Evolutionary conservation across 1,284 basidiomycete genomes (phyloP).

Genomic region (Marasmius fiardii): DNA sequence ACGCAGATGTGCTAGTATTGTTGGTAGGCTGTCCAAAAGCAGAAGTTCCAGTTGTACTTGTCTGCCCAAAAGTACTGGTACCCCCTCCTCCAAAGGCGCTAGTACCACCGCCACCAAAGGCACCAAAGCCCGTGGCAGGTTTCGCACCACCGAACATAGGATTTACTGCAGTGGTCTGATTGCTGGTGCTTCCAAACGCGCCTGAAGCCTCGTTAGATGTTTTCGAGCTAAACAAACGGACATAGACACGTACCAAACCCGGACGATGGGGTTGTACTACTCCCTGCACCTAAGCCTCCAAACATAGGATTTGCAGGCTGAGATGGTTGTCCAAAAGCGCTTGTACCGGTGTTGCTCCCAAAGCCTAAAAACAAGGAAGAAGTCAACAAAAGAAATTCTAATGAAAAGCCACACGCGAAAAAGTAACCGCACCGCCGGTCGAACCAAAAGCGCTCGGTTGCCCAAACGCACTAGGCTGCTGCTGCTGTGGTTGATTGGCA

Average conservation of each 20-base stretch:
- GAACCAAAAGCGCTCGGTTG: slow-evolving; percentile 42
- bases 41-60: slow-evolving; percentile 27
- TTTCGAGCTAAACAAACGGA: slow-evolving; percentile 14
- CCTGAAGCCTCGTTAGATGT: slow-evolving; percentile 34
- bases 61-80: slow-evolving; percentile 35
- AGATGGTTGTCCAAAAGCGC: slow-evolving; percentile 44
- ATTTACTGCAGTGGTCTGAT: slow-evolving; percentile 31
- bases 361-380: slow-evolving; percentile 30
- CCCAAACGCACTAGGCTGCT: slow-evolving; percentile 41
- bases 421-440: slow-evolving; percentile 34
- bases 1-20: slow-evolving; percentile 32
- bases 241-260: slow-evolving; percentile 51
- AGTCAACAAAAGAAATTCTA: slow-evolving; percentile 16
- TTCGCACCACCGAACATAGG: slow-evolving; percentile 63
- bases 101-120: slow-evolving; percentile 51
- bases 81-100: slow-evolving; percentile 43
- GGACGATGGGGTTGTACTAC: slow-evolving; percentile 33
- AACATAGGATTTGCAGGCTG: slow-evolving; percentile 78
- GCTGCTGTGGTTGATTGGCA: slow-evolving; percentile 39
- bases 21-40: slow-evolving; percentile 32
- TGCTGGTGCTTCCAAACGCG: slow-evolving; percentile 51
- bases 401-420: slow-evolving; percentile 17
- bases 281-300: slow-evolving; percentile 48
- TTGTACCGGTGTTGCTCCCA: slow-evolving; percentile 23
- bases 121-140: slow-evolving; percentile 65